phyloP scores from a whole-genome alignment of 1,284 basidiomycete species.

The Austroboletus niveus region DNA sequence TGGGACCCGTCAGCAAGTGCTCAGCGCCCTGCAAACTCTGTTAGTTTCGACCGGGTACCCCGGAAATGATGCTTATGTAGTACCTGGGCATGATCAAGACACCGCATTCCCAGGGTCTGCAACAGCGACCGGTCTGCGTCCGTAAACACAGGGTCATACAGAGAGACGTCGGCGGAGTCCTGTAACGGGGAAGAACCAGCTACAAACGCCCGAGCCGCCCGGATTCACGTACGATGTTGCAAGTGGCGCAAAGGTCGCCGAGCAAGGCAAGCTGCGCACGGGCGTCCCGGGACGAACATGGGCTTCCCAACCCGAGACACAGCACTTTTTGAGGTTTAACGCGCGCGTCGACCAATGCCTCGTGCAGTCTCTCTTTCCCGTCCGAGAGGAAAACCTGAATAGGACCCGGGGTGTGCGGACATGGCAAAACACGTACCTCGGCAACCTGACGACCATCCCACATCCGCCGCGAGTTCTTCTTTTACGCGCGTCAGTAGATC shows the following conservation, averaged over 20 bases:
- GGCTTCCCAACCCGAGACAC: constrained; percentile 73
- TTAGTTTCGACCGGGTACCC: constrained; percentile 8
- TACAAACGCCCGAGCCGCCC: background rate
- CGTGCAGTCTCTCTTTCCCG: constrained; percentile 35
- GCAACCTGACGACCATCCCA: constrained; percentile 45
- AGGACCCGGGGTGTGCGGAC: constrained; percentile 2
- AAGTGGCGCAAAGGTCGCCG: constrained; percentile 47
- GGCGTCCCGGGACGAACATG: constrained; percentile 54
- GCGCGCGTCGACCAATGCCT: constrained; percentile 29
- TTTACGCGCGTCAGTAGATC: constrained; percentile 37
- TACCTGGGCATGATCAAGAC: constrained; percentile 53
- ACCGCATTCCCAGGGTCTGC: constrained; percentile 45
- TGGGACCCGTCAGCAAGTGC: constrained; percentile 42
- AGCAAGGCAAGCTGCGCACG: constrained; percentile 68
- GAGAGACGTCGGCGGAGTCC: constrained; percentile 46
- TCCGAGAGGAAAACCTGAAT: background rate
- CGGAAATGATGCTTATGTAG: constrained; percentile 22
- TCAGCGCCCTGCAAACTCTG: constrained; percentile 33
- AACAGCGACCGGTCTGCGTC: constrained; percentile 55
- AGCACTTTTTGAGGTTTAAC: constrained; percentile 35
- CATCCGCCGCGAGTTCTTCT: constrained; percentile 36
- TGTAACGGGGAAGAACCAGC: constrained; percentile 23
- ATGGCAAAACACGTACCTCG: constrained; percentile 23
- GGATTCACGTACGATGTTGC: constrained; percentile 54
- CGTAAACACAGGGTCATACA: constrained; percentile 73